These are phyloP conservation scores for Chaetomium olivaceum DNA, from an alignment of 2,329 filamentous ascomycete species.

Conservation along the genomic window DNA sequence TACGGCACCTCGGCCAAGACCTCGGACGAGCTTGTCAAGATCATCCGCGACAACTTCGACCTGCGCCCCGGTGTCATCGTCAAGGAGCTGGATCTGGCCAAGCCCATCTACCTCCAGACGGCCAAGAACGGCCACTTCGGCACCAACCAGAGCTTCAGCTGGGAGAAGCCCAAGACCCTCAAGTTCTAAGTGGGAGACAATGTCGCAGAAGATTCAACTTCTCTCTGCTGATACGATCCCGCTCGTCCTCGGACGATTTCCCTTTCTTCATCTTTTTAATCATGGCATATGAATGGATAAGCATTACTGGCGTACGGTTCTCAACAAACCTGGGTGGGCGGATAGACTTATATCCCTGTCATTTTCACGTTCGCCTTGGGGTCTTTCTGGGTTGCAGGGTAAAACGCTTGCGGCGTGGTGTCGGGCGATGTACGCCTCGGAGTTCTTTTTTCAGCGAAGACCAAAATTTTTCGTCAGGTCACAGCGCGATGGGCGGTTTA, in stretches of 20 bases:
- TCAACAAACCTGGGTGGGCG: slow-evolving; percentile 41
- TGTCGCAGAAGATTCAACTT: slow-evolving; percentile 39
- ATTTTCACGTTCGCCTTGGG: slow-evolving; percentile 27
- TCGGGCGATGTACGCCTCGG: slow-evolving; percentile 24
- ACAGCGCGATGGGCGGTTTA: slow-evolving; percentile 16
- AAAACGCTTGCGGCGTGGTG: slow-evolving; percentile 21
- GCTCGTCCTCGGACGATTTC: slow-evolving; percentile 28
- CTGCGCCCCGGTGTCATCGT: slow-evolving; percentile 98
- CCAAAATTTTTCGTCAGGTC: slow-evolving; percentile 29
- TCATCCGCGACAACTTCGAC: slow-evolving; percentile 96
- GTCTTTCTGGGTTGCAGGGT: slow-evolving; percentile 26
- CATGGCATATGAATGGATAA: slow-evolving; percentile 32
- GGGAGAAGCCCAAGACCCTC: slow-evolving; percentile 97
- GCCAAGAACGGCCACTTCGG: slow-evolving; percentile 99
- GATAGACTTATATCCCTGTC: slow-evolving; percentile 35
- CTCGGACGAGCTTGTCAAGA: slow-evolving; percentile 90
- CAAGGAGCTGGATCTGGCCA: slow-evolving; percentile 90
- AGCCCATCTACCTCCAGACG: slow-evolving; percentile 97
- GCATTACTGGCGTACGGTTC: slow-evolving; percentile 41
- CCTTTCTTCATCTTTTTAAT: slow-evolving; percentile 24
- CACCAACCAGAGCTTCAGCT: slow-evolving; percentile 94
- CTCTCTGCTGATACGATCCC: slow-evolving; percentile 33
- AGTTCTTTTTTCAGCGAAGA: slow-evolving; percentile 27
- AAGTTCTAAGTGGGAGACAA: slow-evolving; percentile 67
- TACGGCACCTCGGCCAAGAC: slow-evolving; percentile 92